Evolutionary conservation across 31 red algal species (phyloP), one percentile per base, ranked within the genome.

Genomic region (Porphyra umbilicalis): DNA sequence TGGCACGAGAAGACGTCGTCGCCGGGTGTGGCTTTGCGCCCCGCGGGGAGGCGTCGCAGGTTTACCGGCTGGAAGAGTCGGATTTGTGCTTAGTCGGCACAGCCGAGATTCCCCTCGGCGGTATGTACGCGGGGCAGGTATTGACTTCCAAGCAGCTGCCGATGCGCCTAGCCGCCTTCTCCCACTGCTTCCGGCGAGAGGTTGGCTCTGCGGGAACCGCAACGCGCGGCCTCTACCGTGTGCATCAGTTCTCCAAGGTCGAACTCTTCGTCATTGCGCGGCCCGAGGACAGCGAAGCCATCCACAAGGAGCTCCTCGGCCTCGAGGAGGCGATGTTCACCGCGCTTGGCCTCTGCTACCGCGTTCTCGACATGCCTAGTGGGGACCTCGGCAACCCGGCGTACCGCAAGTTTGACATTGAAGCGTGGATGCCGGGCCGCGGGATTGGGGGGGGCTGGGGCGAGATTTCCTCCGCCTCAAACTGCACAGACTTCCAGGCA

Each of bases 221-320:
- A 33, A 92, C 87, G n/a, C 84, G 86, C 75, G 97, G 97, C 38
- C 83, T 99, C 32, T 94, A 94, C 77, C 92, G 97, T 33, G 90
- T 95, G 68, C 97, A 99, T 81, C 97, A 99, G 84, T 99, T 99
- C 83, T 83, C 83, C 20, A 99, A 99, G 82, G 97, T 99, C 9
- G 97, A 99, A 82, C 83, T 99, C 88, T 94, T 99, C 85, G 87
- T 90, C 11, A 35, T 99, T 32, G 84, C 38, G 40, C 46, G 85
- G n/a, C 94, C 94, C 35, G 86, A 93, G 31, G 80, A 97, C n/a
- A 90, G 89, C 85, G 92, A 97, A 37, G 39, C 34, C 35, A 75
- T 90, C 16, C 92, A 91, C 79, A 88, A 92, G 76, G 94, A 97
- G 81, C 87, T 99, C 39, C 86, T 80, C 76, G 35, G 32, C 35